phyloP scores from a whole-genome alignment of 2,329 filamentous ascomycete species.

The Apiospora aurea region DNA sequence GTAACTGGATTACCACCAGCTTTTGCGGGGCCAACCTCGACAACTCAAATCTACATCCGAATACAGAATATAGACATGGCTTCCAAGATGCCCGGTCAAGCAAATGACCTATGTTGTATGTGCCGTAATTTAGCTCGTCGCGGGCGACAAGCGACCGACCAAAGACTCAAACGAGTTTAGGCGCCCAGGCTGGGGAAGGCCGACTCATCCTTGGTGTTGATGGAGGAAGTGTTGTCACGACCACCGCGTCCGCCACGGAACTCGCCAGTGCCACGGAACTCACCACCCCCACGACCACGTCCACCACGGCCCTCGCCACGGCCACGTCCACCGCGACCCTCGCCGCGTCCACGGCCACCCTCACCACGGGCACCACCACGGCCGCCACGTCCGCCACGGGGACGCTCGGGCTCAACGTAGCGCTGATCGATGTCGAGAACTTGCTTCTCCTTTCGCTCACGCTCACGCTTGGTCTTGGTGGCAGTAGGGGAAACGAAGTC shows the following conservation, averaged over 20 bases:
- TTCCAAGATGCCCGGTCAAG: slow-evolving; percentile 25
- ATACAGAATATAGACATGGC: not conserved
- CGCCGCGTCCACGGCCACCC: slow-evolving; percentile 55
- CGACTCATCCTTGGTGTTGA: slow-evolving; percentile 65
- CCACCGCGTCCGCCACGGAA: slow-evolving; percentile 55
- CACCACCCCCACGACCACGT: slow-evolving; percentile 57
- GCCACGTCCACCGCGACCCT: slow-evolving; percentile 57
- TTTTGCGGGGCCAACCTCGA: not conserved
- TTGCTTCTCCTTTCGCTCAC: slow-evolving; percentile 92
- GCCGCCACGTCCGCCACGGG: slow-evolving; percentile 59
- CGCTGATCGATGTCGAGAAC: slow-evolving; percentile 87
- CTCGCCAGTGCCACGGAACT: slow-evolving; percentile 43
- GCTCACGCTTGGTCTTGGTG: slow-evolving; percentile 84
- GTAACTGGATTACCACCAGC: slow-evolving; percentile 21
- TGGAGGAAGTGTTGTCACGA: slow-evolving; percentile 51
- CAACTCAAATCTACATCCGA: not conserved
- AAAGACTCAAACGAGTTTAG: slow-evolving; percentile 43
- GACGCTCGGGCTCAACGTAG: slow-evolving; percentile 74
- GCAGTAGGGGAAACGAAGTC: slow-evolving; percentile 78
- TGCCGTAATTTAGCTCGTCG: slow-evolving; percentile 30
- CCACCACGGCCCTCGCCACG: slow-evolving; percentile 54
- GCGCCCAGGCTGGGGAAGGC: slow-evolving; percentile 69
- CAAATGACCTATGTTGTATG: slow-evolving; percentile 26
- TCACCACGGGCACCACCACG: slow-evolving; percentile 56
- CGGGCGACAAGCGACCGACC: slow-evolving; percentile 31